These are phyloP conservation scores for Ustilago hordei DNA, from an alignment of 1,284 basidiomycete species.

Conservation along the genomic window DNA sequence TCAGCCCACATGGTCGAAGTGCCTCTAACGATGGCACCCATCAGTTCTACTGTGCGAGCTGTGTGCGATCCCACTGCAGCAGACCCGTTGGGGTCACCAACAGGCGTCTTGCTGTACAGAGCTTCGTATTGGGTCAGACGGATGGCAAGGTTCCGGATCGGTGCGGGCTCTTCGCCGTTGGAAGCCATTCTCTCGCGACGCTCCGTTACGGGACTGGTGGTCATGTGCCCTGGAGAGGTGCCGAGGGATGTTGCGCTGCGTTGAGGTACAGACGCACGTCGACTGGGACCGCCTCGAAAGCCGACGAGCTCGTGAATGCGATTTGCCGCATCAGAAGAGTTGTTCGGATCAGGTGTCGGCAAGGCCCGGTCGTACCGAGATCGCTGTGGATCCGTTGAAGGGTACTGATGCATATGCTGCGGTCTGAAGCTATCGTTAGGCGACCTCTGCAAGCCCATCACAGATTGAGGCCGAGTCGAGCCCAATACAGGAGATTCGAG, in stretches of 20 bases:
- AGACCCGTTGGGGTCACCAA: conserved; percentile 13
- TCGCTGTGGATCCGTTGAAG: conserved; percentile 41
- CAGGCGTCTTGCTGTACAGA: conserved; percentile 39
- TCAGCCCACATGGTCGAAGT: conserved; percentile 48
- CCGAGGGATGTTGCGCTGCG: conserved; percentile 39
- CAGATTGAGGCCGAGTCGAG: conserved; percentile 37
- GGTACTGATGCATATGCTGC: conserved; percentile 25
- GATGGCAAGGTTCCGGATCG: conserved; percentile 46
- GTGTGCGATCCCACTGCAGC: conserved; percentile 29
- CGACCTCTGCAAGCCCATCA: conserved; percentile 34
- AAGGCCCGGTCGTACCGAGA: conserved; percentile 29
- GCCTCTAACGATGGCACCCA: conserved; percentile 40
- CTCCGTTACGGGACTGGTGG: background rate
- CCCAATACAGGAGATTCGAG: conserved; percentile 25
- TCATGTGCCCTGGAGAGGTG: conserved; percentile 14
- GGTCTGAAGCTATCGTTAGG: conserved; percentile 21
- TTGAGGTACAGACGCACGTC: conserved; percentile 11
- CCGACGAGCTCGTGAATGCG: conserved; percentile 42
- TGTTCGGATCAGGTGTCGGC: conserved; percentile 18
- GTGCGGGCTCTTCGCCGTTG: conserved; percentile 38
- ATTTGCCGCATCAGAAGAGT: conserved; percentile 31
- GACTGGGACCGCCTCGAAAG: conserved; percentile 18
- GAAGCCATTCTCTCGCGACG: conserved; percentile 1
- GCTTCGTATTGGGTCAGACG: conserved; percentile 43
- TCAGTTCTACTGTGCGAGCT: conserved; percentile 38